phyloP scores from a whole-genome alignment of 257 asterid species.

The Solanum tacnaense region DNA sequence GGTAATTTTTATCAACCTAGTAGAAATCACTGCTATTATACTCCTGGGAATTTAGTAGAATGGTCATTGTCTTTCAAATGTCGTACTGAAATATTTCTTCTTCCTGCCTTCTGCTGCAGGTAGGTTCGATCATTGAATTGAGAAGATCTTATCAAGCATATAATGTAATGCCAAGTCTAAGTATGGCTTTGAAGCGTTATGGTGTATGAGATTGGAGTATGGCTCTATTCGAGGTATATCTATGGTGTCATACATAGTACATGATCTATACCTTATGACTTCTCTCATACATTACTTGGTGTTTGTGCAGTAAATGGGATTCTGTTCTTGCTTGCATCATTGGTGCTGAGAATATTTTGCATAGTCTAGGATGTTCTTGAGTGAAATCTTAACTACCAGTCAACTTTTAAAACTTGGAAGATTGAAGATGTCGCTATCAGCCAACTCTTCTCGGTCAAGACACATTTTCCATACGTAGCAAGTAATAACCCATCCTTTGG shows the following conservation, averaged over 20 bases:
- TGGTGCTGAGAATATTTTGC: background rate
- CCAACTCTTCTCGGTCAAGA: background rate
- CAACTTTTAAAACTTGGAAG: background rate
- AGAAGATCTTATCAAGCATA: slow-evolving; percentile 98
- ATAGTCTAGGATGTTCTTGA: background rate
- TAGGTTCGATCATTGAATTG: slow-evolving; percentile 85
- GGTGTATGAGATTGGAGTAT: slow-evolving; percentile 35
- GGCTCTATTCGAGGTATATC: background rate
- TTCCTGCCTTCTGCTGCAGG: slow-evolving; percentile 30
- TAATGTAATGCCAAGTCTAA: slow-evolving; percentile 93
- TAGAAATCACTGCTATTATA: background rate
- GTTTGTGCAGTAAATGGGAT: background rate
- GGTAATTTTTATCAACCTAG: background rate
- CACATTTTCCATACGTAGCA: background rate
- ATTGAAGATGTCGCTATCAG: background rate
- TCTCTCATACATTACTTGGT: background rate
- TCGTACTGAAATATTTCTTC: background rate
- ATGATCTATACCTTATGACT: background rate
- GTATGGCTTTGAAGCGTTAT: slow-evolving; percentile 70
- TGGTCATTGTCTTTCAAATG: background rate
- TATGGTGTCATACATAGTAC: background rate
- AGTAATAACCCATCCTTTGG: background rate
- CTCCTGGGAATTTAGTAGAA: background rate
- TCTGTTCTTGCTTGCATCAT: background rate
- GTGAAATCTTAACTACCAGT: background rate